phyloP scores from a whole-genome alignment of 2,329 filamentous ascomycete genomes.

The Pseudogymnoascus sp. region DNA sequence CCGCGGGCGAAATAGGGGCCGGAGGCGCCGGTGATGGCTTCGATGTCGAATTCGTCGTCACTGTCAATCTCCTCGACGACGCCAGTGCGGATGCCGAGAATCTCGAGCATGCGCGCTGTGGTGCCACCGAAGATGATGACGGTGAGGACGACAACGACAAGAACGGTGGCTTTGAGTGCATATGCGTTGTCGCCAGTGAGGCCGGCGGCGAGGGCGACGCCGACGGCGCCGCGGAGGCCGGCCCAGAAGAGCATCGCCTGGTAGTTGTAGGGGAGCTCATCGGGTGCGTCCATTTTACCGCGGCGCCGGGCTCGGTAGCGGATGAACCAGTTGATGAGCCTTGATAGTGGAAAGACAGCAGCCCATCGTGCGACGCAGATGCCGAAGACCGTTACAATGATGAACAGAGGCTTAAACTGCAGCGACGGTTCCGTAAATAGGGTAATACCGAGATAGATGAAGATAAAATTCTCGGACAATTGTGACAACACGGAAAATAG shows the following conservation, averaged over 20 bases:
- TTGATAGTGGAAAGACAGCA: slow-evolving; percentile 88
- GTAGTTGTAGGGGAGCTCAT: slow-evolving; percentile 90
- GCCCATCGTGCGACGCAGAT: slow-evolving; percentile 91
- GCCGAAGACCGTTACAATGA: slow-evolving; percentile 83
- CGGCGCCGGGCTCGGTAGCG: slow-evolving; percentile 73
- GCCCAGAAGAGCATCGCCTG: slow-evolving; percentile 99
- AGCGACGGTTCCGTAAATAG: slow-evolving; percentile 86
- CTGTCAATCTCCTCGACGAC: slow-evolving; percentile 96
- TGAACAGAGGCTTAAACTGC: slow-evolving; percentile 89
- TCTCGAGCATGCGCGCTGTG: slow-evolving; percentile 95
- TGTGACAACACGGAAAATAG: slow-evolving; percentile 92
- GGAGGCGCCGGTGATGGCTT: slow-evolving; percentile 26
- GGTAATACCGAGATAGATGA: slow-evolving; percentile 94
- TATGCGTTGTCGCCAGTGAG: slow-evolving; percentile 75
- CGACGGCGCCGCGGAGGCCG: slow-evolving; percentile 87
- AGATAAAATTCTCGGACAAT: slow-evolving; percentile 97
- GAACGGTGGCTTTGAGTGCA: slow-evolving; percentile 84
- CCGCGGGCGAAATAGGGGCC: slow-evolving; percentile 76
- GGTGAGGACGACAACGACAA: slow-evolving; percentile 93
- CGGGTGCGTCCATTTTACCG: slow-evolving; percentile 62
- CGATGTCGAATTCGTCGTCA: slow-evolving; percentile 98
- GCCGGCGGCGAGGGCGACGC: slow-evolving; percentile 86
- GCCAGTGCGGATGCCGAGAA: slow-evolving; percentile 89
- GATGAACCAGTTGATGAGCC: slow-evolving; percentile 85
- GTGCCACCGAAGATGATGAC: slow-evolving; percentile 99